Conservation (phyloP, 2,329 filamentous ascomycete species). For the Nothophoma quercina region DNA sequence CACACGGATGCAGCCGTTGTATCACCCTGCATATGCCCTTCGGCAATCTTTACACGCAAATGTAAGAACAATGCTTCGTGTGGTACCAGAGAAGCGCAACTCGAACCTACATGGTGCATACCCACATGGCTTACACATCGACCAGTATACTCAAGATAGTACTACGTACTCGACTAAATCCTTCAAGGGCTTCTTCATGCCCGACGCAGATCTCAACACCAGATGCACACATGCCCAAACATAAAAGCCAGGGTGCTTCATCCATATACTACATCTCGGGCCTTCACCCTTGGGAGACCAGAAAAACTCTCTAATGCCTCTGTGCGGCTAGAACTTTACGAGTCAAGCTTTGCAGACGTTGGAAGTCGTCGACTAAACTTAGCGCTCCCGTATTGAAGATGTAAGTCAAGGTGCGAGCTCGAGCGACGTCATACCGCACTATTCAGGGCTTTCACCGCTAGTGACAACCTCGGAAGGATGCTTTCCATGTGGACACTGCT, state of each 20-base stretch:
- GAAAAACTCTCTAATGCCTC: conserved; percentile 7
- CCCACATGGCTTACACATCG: neutral
- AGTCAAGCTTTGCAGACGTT: conserved; percentile 1
- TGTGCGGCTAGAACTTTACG: neutral
- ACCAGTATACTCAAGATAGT: conserved; percentile 6
- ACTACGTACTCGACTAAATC: neutral
- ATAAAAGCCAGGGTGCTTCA: neutral
- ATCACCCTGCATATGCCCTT: conserved; percentile 6
- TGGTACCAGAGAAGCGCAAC: neutral
- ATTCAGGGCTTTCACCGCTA: neutral
- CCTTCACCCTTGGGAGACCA: neutral
- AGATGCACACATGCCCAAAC: neutral
- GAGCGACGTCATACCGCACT: conserved; percentile 4
- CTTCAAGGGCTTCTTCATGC: neutral
- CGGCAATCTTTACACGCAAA: neutral
- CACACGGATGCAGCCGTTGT: conserved; percentile 2
- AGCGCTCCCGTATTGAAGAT: conserved; percentile 2
- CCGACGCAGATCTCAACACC: neutral
- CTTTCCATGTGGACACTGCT: neutral
- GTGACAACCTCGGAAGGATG: neutral
- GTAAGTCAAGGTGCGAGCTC: neutral
- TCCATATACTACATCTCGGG: neutral
- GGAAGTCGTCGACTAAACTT: neutral
- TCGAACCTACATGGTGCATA: neutral
- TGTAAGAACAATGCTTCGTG: neutral